Evolutionary conservation across 2,329 filamentous ascomycete species (phyloP), one percentile per base, ranked within the genome.

Genomic region (Trichoderma endophyticum): DNA sequence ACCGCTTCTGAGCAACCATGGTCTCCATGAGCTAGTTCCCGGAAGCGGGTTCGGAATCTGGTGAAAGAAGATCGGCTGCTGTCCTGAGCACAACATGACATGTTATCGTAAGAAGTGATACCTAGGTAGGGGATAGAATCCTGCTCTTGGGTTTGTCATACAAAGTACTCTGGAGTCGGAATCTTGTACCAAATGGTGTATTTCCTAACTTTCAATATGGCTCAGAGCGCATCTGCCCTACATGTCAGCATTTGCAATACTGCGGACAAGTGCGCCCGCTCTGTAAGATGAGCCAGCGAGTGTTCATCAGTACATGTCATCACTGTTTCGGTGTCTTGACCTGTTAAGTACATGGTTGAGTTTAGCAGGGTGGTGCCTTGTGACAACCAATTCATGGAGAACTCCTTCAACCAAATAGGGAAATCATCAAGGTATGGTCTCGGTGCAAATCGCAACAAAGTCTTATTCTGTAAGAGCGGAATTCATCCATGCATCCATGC

Each of bases 1-100:
- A 61, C 66, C 57, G 56, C 66, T 34, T 36, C 66, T 54, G 56
- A 69, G 39, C 66, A 51, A 61, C 57, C 21, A 24, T n/a, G 6
- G 15, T n/a, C 34, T 61, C 36, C 28, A 51, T 39, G 28, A 48
- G 51, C 56, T 61, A 32, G 9, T 61, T 51, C n/a, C 57, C 57
- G 54, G 66, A 69, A 61, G 56, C n/a, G 36, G 66, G 66, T 28
- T 69, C 66, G 56, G 56, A 61, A 61, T 61, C 56, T 69, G 56
- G 65, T 68, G 65, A 24, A 32, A 48, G 65, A 60, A 14, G 65
- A 68, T 68, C 65, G 65, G 65, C 65, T 68, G 43, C 65, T 43
- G 34, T 43, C 36, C 54, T 48, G 54, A 59, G 54, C 65, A 68
- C 65, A n/a, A 60, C 65, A 68, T 68, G 39, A n/a, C 39, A 54